Evolutionary conservation across 2,329 filamentous ascomycete species (phyloP).

Genomic region (Cadophora luteo-olivacea): DNA sequence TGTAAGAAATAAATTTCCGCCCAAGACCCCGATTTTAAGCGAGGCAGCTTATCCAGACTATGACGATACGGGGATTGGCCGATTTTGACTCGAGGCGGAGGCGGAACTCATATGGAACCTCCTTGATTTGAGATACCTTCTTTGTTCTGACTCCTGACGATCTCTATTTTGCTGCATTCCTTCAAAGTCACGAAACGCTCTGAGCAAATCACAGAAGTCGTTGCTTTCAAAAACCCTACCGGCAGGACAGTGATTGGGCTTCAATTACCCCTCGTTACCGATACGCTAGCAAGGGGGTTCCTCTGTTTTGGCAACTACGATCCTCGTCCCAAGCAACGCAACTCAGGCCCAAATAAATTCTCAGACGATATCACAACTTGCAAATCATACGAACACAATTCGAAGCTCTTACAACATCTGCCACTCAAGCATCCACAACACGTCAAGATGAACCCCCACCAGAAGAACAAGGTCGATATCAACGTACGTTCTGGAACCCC

Average conservation of each 20-base stretch:
- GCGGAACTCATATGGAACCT: background rate
- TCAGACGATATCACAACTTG: constrained; percentile 6
- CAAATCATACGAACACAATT: constrained; percentile 1
- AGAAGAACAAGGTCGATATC: constrained; percentile 98
- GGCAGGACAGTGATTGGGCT: constrained; percentile 11
- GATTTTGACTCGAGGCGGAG: background rate
- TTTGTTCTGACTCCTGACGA: constrained; percentile 10
- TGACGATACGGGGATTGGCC: background rate
- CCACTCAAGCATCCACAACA: constrained; percentile 6
- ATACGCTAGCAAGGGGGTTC: background rate
- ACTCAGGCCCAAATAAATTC: constrained; percentile 5
- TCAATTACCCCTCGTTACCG: constrained; percentile 19
- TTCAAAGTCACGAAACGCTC: background rate
- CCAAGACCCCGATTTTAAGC: constrained; percentile 5
- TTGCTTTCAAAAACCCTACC: constrained; percentile 8
- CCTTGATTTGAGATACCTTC: background rate
- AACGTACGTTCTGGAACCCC: constrained; percentile 68
- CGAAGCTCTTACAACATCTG: background rate
- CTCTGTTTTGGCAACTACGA: constrained; percentile 9
- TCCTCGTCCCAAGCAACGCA: constrained; percentile 12
- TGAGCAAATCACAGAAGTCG: background rate
- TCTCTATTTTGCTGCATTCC: constrained; percentile 3
- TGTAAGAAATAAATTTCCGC: constrained; percentile 17
- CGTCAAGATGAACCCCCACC: constrained; percentile 85
- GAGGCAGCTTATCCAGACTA: constrained; percentile 6